Percentiles rank a stretch among this genome's conserved stretches.
Evolutionary conservation across 129 eudicot species (phyloP).

Genomic region (Silybum marianum): DNA sequence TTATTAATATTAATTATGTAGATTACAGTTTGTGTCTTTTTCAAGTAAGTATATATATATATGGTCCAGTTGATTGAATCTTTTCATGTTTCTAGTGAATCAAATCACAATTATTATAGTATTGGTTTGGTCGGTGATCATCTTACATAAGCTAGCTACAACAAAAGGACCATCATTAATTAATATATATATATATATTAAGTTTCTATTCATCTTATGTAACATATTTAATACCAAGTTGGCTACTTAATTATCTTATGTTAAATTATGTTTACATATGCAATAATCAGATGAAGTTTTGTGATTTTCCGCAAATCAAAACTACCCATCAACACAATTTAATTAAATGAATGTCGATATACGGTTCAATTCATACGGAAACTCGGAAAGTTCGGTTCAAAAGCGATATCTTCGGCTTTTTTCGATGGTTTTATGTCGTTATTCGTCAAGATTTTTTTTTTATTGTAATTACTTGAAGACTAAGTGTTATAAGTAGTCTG

Average conservation of each 20-base stretch:
- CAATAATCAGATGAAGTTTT: not conserved
- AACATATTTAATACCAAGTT: slow-evolving; percentile 1
- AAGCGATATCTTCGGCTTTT: slow-evolving; percentile 19
- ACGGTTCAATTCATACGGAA: slow-evolving; percentile 14
- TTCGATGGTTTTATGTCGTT: slow-evolving; percentile 11
- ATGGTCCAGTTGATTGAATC: not conserved
- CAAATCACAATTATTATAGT: not conserved
- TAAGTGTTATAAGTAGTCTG: slow-evolving; percentile 39
- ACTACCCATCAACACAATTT: not conserved
- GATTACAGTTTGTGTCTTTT: not conserved
- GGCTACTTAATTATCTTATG: not conserved
- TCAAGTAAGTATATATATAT: too few species aligned
- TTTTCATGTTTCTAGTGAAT: too few species aligned
- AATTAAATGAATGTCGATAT: slow-evolving; percentile 7
- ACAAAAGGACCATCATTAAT: not conserved
- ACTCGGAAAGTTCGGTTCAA: slow-evolving; percentile 1
- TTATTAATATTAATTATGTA: not conserved
- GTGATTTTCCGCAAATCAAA: slow-evolving; percentile 9
- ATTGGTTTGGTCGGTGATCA: not conserved
- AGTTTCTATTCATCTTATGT: not conserved
- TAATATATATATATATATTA: not conserved
- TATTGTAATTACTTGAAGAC: slow-evolving; percentile 24
- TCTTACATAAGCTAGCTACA: not conserved
- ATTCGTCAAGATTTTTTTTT: not conserved
- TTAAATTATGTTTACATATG: not conserved